Conservation (phyloP, 2,329 filamentous ascomycete genomes). For the Ophiostoma triangulosporum region DNA sequence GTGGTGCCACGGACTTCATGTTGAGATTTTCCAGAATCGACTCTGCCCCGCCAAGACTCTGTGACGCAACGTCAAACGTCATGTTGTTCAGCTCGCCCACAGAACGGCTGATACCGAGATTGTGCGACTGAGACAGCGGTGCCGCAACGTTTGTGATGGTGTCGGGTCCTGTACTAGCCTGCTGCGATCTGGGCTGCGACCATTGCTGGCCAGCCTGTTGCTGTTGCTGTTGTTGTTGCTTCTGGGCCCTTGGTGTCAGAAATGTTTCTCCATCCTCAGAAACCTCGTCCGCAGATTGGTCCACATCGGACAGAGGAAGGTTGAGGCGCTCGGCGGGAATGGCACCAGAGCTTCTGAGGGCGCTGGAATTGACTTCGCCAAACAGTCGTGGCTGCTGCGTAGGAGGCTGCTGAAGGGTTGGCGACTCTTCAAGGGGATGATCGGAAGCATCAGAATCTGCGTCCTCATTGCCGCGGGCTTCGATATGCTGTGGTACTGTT, state of each 20-base stretch:
- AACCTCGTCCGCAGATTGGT: conserved; percentile 33
- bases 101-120: conserved; percentile 24
- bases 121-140: conserved; percentile 13
- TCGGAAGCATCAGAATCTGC: conserved; percentile 17
- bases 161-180: conserved; percentile 8
- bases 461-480: conserved; percentile 20
- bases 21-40: conserved; percentile 30
- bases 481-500: conserved; percentile 64
- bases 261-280: conserved; percentile 23
- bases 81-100: conserved; percentile 37
- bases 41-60: conserved; percentile 40
- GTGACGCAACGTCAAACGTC: conserved; percentile 38
- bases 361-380: conserved; percentile 41
- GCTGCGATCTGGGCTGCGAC: conserved; percentile 14
- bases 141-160: conserved; percentile 13
- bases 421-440: not conserved
- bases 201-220: conserved; percentile 4
- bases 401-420: not conserved
- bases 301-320: conserved; percentile 31
- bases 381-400: conserved; percentile 28
- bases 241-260: conserved; percentile 5
- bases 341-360: conserved; percentile 38
- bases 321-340: conserved; percentile 36
- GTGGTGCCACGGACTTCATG: conserved; percentile 25
- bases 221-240: conserved; percentile 7